Percentiles rank a stretch among this genome's conserved stretches.
phyloP scores from a whole-genome alignment of 352 stramenopile genomes.

The Phytophthora pinifolia region DNA sequence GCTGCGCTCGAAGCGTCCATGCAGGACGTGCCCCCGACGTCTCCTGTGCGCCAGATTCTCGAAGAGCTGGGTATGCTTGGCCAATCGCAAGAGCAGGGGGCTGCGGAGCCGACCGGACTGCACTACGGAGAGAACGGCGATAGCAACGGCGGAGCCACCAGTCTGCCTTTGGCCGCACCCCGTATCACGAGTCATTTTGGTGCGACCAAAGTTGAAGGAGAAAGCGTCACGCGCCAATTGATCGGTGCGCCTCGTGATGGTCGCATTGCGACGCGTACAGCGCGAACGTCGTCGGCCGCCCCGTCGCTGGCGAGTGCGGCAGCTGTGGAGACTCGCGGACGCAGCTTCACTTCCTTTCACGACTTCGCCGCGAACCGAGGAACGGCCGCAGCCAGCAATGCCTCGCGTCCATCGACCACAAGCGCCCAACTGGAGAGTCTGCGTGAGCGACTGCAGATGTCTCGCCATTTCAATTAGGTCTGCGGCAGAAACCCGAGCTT shows the following conservation, averaged over 20 bases:
- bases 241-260: slow-evolving; percentile 32
- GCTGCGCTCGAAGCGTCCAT: slow-evolving; percentile 59
- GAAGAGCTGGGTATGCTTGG: slow-evolving; percentile 33
- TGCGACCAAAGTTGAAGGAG: slow-evolving; percentile 13
- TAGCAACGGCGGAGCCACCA: slow-evolving; percentile 18
- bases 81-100: slow-evolving; percentile 24
- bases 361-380: slow-evolving; percentile 38
- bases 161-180: slow-evolving; percentile 10
- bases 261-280: slow-evolving; percentile 10
- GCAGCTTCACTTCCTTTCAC: slow-evolving; percentile 53
- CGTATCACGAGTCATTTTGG: slow-evolving; percentile 24
- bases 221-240: slow-evolving; percentile 51
- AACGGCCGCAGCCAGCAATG: slow-evolving; percentile 6
- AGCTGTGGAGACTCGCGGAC: slow-evolving; percentile 28
- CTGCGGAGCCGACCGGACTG: slow-evolving; percentile 20
- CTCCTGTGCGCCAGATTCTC: slow-evolving; percentile 52
- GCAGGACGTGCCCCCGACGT: slow-evolving; percentile 59
- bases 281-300: slow-evolving; percentile 22
- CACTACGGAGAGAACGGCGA: slow-evolving; percentile 18
- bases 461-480: slow-evolving; percentile 31
- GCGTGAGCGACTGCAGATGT: slow-evolving; percentile 36
- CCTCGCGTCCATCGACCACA: slow-evolving; percentile 22
- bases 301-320: slow-evolving; percentile 13
- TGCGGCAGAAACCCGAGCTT: not conserved
- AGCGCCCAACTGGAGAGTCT: slow-evolving; percentile 30